phyloP scores from a whole-genome alignment of 345 rosid genomes.

The Salix purpurea region DNA sequence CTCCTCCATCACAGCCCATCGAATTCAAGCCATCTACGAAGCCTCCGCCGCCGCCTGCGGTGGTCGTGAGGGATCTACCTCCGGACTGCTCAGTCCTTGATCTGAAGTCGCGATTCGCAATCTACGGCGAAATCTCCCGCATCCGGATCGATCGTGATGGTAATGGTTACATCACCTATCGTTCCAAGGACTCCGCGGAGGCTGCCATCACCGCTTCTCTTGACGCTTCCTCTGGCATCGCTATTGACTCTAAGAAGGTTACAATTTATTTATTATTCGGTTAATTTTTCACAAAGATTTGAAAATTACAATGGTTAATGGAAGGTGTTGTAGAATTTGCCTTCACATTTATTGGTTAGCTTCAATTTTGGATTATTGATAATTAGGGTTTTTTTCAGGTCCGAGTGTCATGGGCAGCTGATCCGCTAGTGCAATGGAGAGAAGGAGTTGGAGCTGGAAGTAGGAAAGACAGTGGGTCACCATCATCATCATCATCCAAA shows the following conservation, averaged over 20 bases:
- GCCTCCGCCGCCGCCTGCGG: constrained; percentile 58
- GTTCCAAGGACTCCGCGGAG: constrained; percentile 68
- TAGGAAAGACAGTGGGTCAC: constrained; percentile 31
- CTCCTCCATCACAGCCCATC: not conserved
- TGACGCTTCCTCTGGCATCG: constrained; percentile 66
- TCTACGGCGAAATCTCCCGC: constrained; percentile 83
- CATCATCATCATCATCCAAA: constrained; percentile 61
- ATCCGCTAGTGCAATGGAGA: constrained; percentile 68
- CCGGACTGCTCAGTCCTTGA: constrained; percentile 75
- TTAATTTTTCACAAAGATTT: too few species aligned
- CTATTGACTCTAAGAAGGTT: constrained; percentile 54
- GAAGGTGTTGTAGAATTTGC: not conserved
- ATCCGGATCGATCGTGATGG: constrained; percentile 69
- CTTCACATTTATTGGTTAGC: too few species aligned
- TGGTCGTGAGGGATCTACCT: constrained; percentile 55
- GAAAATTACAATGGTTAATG: not conserved
- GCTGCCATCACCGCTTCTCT: constrained; percentile 73
- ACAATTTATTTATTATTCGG: not conserved
- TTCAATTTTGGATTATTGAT: not conserved
- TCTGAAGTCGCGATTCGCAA: constrained; percentile 86
- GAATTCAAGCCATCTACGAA: constrained; percentile 38
- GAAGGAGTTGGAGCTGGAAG: constrained; percentile 50
- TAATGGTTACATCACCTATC: constrained; percentile 53
- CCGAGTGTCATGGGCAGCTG: constrained; percentile 71
- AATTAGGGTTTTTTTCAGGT: constrained; percentile 40